Evolutionary conservation across 1,284 basidiomycete genomes (phyloP).

Genomic region (Austroboletus novae-zelandiae): DNA sequence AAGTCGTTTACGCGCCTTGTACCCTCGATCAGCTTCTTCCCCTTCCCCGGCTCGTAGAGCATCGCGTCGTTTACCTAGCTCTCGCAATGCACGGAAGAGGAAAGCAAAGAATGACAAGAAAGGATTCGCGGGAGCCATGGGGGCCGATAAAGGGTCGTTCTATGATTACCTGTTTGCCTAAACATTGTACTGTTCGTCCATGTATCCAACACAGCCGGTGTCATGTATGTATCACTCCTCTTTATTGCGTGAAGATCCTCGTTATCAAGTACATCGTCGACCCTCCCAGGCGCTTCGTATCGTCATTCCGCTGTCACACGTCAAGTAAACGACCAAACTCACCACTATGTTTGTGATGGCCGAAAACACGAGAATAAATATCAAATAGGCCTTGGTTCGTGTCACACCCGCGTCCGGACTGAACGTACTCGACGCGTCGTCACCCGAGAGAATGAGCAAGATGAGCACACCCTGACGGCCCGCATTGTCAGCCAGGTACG

Average conservation of each 20-base stretch:
- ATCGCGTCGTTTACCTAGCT: slow-evolving; percentile 17
- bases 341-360: slow-evolving; percentile 69
- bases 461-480: slow-evolving; percentile 67
- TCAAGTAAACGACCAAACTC: slow-evolving; percentile 12
- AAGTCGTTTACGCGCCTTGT: slow-evolving; percentile 10
- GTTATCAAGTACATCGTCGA: slow-evolving; percentile 64
- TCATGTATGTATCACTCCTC: not conserved
- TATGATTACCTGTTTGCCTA: slow-evolving; percentile 43
- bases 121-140: slow-evolving; percentile 15
- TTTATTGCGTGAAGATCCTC: slow-evolving; percentile 58
- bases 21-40: slow-evolving; percentile 39
- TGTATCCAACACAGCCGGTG: not conserved
- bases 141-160: slow-evolving; percentile 24
- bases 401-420: slow-evolving; percentile 45
- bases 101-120: slow-evolving; percentile 16
- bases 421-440: slow-evolving; percentile 64
- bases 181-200: slow-evolving; percentile 7
- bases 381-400: slow-evolving; percentile 73
- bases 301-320: too few species aligned
- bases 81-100: slow-evolving; percentile 15
- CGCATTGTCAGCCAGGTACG: not conserved
- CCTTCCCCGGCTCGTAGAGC: slow-evolving; percentile 38
- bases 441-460: slow-evolving; percentile 70
- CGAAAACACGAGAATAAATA: slow-evolving; percentile 78
- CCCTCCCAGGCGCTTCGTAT: slow-evolving; percentile 52